These are phyloP conservation scores for Apiospora rasikravindrae DNA, from an alignment of 2,329 filamentous ascomycete genomes.

Conservation along the genomic window DNA sequence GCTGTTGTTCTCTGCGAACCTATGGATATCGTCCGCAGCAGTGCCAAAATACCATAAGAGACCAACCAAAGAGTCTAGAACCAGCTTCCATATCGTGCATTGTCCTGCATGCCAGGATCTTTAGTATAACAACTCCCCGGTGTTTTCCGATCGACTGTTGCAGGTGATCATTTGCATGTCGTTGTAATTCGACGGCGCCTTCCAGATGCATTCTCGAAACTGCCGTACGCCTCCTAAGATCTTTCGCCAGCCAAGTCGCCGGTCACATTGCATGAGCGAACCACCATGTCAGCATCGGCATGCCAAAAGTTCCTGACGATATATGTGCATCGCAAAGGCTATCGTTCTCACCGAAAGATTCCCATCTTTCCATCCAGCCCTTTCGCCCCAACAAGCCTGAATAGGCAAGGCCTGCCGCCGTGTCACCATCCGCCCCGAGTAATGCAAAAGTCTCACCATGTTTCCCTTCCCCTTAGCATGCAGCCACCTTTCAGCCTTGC, in stretches of 20 bases:
- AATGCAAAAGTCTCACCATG: constrained; percentile 13
- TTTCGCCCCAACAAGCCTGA: neutral
- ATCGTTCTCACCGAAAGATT: neutral
- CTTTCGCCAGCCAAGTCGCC: neutral
- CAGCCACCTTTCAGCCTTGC: constrained; percentile 12
- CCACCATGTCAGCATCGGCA: neutral
- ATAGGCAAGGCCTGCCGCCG: constrained; percentile 13
- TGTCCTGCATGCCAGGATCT: neutral
- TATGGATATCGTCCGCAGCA: neutral
- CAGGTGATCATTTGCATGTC: neutral
- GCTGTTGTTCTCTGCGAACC: neutral
- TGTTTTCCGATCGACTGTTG: neutral
- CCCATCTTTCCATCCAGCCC: neutral
- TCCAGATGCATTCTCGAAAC: constrained; percentile 1
- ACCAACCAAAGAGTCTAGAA: neutral
- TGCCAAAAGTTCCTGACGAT: neutral
- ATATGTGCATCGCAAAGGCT: neutral
- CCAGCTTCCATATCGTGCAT: neutral
- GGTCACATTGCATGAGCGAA: constrained; percentile 1
- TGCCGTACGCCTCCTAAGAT: neutral
- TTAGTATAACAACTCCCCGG: neutral
- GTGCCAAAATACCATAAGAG: neutral
- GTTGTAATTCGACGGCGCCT: neutral
- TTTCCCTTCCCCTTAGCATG: neutral
- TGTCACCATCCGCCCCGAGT: constrained; percentile 6